Percentiles rank a stretch among this genome's conserved stretches.
These are phyloP conservation scores for Leishmania mexicana DNA, from an alignment of 208 protist genomes.

Conservation along the genomic window DNA sequence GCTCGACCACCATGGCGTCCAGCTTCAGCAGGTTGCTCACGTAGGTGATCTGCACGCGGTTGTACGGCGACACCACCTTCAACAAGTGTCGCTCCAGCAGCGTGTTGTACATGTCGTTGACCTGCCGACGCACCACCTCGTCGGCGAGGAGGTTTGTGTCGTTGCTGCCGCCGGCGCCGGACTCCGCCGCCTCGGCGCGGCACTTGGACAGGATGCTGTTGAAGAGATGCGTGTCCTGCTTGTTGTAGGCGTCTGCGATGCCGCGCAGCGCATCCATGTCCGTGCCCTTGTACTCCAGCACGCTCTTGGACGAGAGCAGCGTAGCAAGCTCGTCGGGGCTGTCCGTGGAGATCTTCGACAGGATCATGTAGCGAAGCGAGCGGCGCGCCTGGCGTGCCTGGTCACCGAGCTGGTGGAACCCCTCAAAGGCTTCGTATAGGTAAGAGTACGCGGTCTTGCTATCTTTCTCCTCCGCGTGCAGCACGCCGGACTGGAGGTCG, in stretches of 20 bases:
- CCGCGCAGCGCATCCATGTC: constrained; percentile 94
- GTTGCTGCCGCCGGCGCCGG: constrained; percentile 15
- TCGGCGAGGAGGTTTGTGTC: constrained; percentile 78
- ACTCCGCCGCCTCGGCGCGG: constrained; percentile 17
- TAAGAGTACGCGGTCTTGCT: constrained; percentile 99
- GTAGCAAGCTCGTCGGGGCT: constrained; percentile 72
- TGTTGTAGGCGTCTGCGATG: constrained; percentile 94
- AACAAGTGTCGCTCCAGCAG: constrained; percentile 97
- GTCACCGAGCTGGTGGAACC: constrained; percentile 92
- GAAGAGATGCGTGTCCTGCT: constrained; percentile 95
- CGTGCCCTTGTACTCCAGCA: constrained; percentile 93
- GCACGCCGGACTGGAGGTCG: constrained; percentile 96
- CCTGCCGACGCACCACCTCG: constrained; percentile 90
- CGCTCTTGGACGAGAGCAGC: constrained; percentile 85
- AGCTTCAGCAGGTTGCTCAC: constrained; percentile 93
- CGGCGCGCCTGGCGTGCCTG: constrained; percentile 81
- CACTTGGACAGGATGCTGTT: constrained; percentile 72
- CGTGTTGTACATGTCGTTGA: constrained; percentile 95
- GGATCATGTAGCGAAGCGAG: constrained; percentile 98
- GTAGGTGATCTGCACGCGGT: constrained; percentile 95
- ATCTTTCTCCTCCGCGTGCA: constrained; percentile 98
- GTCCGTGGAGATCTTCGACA: constrained; percentile 94
- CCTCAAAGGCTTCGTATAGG: constrained; percentile 99
- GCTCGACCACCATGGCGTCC: constrained; percentile 73
- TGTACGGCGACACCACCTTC: constrained; percentile 97